A percentile compares a stretch with the other conserved stretches of the same genome.
phyloP scores from a whole-genome alignment of 768 basidiomycete genomes.

The Fomitopsis serialis region DNA sequence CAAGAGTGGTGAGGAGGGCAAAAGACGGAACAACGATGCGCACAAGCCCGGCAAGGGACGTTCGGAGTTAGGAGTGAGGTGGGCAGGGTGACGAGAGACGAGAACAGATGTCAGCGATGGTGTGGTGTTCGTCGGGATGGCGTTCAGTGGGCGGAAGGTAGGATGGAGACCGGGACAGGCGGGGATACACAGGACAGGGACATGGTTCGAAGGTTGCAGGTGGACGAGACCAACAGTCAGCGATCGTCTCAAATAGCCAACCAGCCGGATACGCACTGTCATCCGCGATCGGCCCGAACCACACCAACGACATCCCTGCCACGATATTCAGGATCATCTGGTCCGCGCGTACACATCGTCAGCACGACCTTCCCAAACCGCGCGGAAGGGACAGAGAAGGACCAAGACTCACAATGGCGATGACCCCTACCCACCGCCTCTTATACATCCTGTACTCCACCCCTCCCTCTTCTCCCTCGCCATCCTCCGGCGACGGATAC shows the following conservation, averaged over 20 bases:
- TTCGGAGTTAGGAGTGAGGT: no score
- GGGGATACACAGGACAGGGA: no score
- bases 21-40: no score
- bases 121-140: no score
- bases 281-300: conserved; percentile 83
- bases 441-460: conserved; percentile 43
- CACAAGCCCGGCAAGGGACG: no score
- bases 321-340: conserved; percentile 61
- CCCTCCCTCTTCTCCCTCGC: background rate
- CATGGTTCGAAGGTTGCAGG: no score
- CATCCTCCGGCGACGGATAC: background rate
- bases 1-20: no score
- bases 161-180: no score
- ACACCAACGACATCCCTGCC: conserved; percentile 65
- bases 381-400: background rate
- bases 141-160: no score
- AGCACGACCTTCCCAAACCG: background rate
- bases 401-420: conserved; percentile 46
- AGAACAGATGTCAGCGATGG: no score
- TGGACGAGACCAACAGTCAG: background rate
- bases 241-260: background rate
- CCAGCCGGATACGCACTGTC: conserved; percentile 36
- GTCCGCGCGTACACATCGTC: background rate
- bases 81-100: no score
- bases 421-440: conserved; percentile 58